These are phyloP conservation scores for Spizellomyces sp. DNA, from an alignment of 192 early-diverging fungal genomes.

Conservation along the genomic window DNA sequence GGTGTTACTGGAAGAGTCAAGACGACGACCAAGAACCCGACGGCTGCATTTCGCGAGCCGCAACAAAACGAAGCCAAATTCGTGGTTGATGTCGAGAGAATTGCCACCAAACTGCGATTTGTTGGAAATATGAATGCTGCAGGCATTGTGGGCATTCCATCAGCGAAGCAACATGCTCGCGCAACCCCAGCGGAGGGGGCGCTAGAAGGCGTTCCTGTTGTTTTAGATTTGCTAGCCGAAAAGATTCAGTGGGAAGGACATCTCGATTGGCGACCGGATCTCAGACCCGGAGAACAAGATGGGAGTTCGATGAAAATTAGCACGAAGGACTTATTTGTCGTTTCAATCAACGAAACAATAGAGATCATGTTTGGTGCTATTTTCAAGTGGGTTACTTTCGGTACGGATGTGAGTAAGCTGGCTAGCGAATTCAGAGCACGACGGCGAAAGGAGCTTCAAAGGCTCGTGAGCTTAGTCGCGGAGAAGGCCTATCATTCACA, in stretches of 20 bases:
- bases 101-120: conserved; percentile 61
- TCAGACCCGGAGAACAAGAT: neutral
- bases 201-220: conserved; percentile 35
- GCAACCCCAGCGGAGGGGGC: neutral
- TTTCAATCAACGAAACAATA: conserved; percentile 68
- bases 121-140: conserved; percentile 47
- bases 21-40: neutral
- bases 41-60: neutral
- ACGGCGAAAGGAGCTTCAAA: conserved; percentile 57
- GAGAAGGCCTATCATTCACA: conserved; percentile 27
- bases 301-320: conserved; percentile 8
- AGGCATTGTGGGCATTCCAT: conserved; percentile 67
- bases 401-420: conserved; percentile 56
- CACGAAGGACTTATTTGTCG: conserved; percentile 41
- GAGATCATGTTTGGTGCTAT: conserved; percentile 73
- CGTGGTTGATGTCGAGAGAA: conserved; percentile 53
- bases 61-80: conserved; percentile 53
- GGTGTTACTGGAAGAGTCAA: conserved; percentile 4
- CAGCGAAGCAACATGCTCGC: conserved; percentile 43
- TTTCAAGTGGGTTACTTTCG: conserved; percentile 67
- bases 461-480: conserved; percentile 56
- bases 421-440: conserved; percentile 50
- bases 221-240: conserved; percentile 30
- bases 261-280: neutral
- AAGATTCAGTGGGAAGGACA: conserved; percentile 46